Conservation (phyloP, 305 asterid genomes). For the Ilex paraguariensis region DNA sequence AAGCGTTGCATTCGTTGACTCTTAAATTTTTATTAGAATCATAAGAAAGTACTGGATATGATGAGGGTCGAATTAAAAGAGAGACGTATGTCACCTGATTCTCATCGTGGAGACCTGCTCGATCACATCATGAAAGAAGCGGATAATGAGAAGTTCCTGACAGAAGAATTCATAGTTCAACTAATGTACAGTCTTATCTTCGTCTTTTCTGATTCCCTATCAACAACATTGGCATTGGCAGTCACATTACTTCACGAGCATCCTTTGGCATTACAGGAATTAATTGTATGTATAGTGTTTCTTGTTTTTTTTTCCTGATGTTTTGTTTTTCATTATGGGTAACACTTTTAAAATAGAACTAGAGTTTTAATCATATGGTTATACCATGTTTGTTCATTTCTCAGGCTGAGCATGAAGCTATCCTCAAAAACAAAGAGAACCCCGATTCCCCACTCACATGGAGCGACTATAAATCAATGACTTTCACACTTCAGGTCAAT, state of each 20-base stretch:
- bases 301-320: too few relatives aligned
- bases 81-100: not conserved
- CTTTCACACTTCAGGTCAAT: conserved; percentile 2
- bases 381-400: not conserved
- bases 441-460: conserved; percentile 2
- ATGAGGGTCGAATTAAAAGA: not conserved
- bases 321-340: too few relatives aligned
- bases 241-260: not conserved
- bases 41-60: not conserved
- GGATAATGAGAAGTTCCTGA: conserved; percentile 1
- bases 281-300: not conserved
- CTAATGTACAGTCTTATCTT: not conserved
- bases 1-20: too few relatives aligned
- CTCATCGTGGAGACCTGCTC: conserved; percentile 4
- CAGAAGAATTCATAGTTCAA: conserved; percentile 9
- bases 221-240: not conserved
- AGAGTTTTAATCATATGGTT: not conserved
- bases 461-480: conserved; percentile 11
- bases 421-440: not conserved
- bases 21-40: not conserved
- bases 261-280: not conserved
- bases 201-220: conserved; percentile 1
- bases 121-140: conserved; percentile 10
- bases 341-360: too few relatives aligned
- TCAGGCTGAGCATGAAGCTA: conserved; percentile 9